phyloP scores from a whole-genome alignment of 2,329 filamentous ascomycete genomes.

The Pyricularia sp. region DNA sequence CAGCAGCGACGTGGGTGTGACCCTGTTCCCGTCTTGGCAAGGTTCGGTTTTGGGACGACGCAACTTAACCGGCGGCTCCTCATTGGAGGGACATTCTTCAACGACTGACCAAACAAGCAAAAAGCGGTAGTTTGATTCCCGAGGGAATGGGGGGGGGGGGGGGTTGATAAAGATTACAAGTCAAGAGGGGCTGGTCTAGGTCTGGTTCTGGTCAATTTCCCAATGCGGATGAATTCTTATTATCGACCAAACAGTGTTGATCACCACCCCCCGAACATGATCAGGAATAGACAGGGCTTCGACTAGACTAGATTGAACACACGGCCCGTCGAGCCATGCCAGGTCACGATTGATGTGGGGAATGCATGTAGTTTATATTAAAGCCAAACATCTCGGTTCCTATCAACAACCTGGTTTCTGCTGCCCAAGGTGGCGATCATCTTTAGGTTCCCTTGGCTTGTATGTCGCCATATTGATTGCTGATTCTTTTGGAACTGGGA shows the following conservation, averaged over 20 bases:
- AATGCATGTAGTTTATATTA: background rate
- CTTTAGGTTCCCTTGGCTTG: background rate
- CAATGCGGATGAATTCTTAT: background rate
- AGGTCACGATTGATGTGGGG: background rate
- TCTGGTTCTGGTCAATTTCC: too few species aligned
- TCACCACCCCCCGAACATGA: background rate
- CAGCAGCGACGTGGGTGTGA: background rate
- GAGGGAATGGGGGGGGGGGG: background rate
- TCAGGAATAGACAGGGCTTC: background rate
- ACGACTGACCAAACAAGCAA: background rate
- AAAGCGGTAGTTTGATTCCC: background rate
- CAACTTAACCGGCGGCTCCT: background rate
- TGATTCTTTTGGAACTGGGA: background rate
- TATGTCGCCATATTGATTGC: background rate
- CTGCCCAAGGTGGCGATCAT: background rate
- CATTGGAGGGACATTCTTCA: background rate
- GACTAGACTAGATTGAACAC: background rate
- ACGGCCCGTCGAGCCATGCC: background rate
- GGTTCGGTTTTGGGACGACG: background rate
- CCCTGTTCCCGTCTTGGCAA: background rate
- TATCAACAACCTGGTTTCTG: background rate
- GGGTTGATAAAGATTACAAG: background rate
- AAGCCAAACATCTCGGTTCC: background rate
- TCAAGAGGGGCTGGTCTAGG: background rate
- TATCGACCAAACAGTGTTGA: background rate